Evolutionary conservation across 2,329 filamentous ascomycete species (phyloP), one percentile per base, ranked within the genome.

Genomic region (Paecilomyces dactylethromorphus): DNA sequence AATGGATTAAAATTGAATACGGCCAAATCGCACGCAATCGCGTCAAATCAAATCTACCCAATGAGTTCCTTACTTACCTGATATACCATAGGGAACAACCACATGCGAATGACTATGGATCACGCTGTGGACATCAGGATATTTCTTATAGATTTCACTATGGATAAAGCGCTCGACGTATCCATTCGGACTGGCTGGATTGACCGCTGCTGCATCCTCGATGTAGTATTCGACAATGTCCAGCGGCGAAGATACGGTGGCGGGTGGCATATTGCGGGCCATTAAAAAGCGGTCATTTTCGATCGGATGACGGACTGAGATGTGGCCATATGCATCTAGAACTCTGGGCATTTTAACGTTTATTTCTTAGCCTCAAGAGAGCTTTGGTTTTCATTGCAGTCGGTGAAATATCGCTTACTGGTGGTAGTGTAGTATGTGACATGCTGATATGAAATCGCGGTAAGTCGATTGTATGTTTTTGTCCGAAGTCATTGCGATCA

Each of bases 291-390:
- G 70, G 2, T 74, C 67, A 1, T 75, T 65, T 10, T 81, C 76
- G 35, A 68, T 56, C 0, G 82, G 81, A 58, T 82, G 77, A 5
- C 82, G 76, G 21, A 82, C 72, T 1, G 81, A 83, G 12, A 85
- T 71, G 62, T 85, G 82, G 18, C 82, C 81, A 63, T 81, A 84
- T 0, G 79, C 81, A 59, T 84, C 82, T 35, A 85, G 66, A 7
- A 84, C 74, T 53, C 72, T 56, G 26, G 13, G 6, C 4, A 13
- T 39, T 13, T 39, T 22, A 51, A 26, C 5, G 1, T 51, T 1
- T 21, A 22, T 51, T 22, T 2, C 7, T 11, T 3, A 18, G 7
- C 18, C 13, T 21, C 7, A 3, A 26, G 11, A 11, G 12, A 45
- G 35, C 7, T 45, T 45, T 3, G 35, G 10, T 45, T 3, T 8